Evolutionary conservation across 2,329 filamentous ascomycete genomes (phyloP).

Genomic region (Cladosporium phlei): DNA sequence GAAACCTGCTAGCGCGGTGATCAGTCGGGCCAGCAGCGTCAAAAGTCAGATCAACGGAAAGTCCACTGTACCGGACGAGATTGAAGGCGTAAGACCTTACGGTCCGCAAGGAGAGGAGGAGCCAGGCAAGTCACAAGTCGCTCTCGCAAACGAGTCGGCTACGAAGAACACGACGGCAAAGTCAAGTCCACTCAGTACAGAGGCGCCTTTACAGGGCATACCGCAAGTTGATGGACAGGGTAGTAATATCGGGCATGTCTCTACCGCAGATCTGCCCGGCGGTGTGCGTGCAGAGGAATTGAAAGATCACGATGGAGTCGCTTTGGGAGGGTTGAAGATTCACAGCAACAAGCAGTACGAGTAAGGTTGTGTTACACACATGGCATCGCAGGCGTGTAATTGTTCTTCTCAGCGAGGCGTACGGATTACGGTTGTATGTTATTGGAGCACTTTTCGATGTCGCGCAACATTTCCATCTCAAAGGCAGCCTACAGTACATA

Average conservation of each 20-base stretch:
- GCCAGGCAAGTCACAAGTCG: neutral
- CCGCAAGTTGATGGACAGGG: constrained; percentile 20
- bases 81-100: neutral
- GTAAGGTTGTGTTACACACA: neutral
- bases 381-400: neutral
- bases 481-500: too few species aligned
- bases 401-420: neutral
- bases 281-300: constrained; percentile 38
- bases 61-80: neutral
- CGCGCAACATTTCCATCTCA: too few species aligned
- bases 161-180: neutral
- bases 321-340: neutral
- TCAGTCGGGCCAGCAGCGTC: constrained; percentile 70
- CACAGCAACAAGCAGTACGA: constrained; percentile 10
- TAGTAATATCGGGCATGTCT: constrained; percentile 25
- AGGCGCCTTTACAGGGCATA: neutral
- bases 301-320: constrained; percentile 19
- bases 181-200: neutral
- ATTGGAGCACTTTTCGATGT: too few species aligned
- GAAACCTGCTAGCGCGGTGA: constrained; percentile 59
- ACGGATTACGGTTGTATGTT: neutral
- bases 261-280: constrained; percentile 39
- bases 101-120: constrained; percentile 1
- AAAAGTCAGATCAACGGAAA: constrained; percentile 4
- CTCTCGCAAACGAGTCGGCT: neutral